Evolutionary conservation across 164 flowering plant genomes (phyloP), one percentile per base, ranked within the genome.

Genomic region (Stephania japonica): DNA sequence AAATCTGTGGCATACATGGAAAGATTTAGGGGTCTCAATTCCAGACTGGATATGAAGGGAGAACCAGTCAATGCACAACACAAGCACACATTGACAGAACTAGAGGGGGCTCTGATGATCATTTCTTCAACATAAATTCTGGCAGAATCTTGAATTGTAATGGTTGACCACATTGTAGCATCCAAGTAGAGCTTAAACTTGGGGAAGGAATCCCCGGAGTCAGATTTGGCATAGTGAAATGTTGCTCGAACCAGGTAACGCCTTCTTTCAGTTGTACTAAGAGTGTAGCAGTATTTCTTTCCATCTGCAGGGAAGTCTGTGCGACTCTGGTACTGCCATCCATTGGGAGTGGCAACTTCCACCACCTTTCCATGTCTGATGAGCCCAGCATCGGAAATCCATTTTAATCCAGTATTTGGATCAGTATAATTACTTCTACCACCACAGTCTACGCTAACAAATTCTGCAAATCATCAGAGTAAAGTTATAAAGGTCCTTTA

Each of bases 361-460:
- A 78, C 82, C 42, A 83, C 73, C 72, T 79, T 67, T 13, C 99
- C 97, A 63, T 79, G 61, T 68, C 72, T 80, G 65, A 81, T 84
- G 64, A 86, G 49, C 6, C 83, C 86, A 24, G 65, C 42, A 75
- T 95, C 98, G 41, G 98, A 85, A 64, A 78, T 76, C 99, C 99
- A 95, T 70, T 70, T 71, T 9, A 92, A 74, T 23, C 96, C 92
- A 7, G 95, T 95, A 24, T 44, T 76, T 62, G 81, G 76, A 79
- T 95, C 98, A 1, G 89, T 89, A 79, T 89, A 85, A 68, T 86
- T 87, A 10, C 81, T 75, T 66, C 84, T 73, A 9, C 89, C 90
- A 79, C 99, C 99, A 85, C 99, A 95, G 69, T 95, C 98, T 81
- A 95, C 84, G 76, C 97, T 95, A 44, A 90, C 75, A 78, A 95